Evolutionary conservation across 768 basidiomycete species (phyloP).

Genomic region (Pulveroboletus sp.): DNA sequence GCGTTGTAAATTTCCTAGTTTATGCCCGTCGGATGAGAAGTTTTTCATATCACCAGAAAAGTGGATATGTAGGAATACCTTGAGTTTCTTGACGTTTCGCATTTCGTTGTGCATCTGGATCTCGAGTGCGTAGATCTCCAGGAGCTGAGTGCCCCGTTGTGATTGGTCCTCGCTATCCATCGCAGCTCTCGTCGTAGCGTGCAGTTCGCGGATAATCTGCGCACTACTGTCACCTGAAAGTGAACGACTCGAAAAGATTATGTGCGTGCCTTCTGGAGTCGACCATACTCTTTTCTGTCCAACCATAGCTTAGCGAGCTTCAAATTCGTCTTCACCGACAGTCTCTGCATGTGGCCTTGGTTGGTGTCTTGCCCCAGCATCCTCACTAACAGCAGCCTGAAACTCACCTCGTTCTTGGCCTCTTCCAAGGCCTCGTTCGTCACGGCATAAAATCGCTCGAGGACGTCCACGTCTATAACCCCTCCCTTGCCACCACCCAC

Average conservation of each 20-base stretch:
- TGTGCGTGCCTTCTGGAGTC: conserved; percentile 66
- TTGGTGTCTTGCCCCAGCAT: neutral
- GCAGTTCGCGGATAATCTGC: conserved; percentile 75
- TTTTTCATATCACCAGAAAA: neutral
- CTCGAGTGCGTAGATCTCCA: conserved; percentile 97
- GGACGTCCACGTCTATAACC: conserved; percentile 71
- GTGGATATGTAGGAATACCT: conserved; percentile 42
- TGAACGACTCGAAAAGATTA: neutral
- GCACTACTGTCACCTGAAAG: neutral
- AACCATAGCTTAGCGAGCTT: conserved; percentile 98
- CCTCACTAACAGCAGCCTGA: neutral
- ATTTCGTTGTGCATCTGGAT: conserved; percentile 99
- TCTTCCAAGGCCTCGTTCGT: conserved; percentile 89
- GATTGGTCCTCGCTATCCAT: conserved; percentile 78
- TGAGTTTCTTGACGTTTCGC: conserved; percentile 92
- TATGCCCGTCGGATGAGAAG: conserved; percentile 1
- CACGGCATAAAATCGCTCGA: conserved; percentile 93
- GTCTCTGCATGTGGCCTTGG: conserved; percentile 46
- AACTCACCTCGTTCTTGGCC: conserved; percentile 87
- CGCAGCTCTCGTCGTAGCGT: conserved; percentile 54
- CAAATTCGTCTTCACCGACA: conserved; percentile 93
- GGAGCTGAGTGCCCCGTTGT: conserved; percentile 87
- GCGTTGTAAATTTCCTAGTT: conserved; percentile 96
- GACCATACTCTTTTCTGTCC: conserved; percentile 84
- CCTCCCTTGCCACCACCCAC: conserved; percentile 88